Base-by-base conservation (phyloP, 306 rosid species). In the Acacia confusa region DNA sequence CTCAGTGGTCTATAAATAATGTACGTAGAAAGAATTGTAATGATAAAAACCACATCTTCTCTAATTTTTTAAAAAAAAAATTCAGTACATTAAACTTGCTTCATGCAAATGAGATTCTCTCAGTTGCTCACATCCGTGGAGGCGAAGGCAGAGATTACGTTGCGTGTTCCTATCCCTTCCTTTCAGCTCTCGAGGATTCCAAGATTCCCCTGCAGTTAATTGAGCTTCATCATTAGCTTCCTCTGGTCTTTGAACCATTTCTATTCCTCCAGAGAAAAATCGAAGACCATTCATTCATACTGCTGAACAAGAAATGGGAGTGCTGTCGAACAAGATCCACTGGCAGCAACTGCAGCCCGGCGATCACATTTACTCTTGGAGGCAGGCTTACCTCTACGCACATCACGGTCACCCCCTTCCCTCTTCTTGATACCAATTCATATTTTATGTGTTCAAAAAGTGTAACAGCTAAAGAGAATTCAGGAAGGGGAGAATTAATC, bases 281-380 rank as follows among this genome's bases (percentile, higher is more conserved):
- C 45, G 1, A 28, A 60, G 24, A 16, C 45, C 71, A 20, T 16
- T 44, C 25, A 34, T 55, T 44, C 25, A 34, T 55, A 76, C 30
- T 11, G 22, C 27, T 55, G 27, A 70, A 15, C 14, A 8, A 74
- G 9, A 72, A 45, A 94, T 94, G 95, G 95, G 94, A 61, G 25
- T 92, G 78, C 71, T 92, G 19, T 92, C 92, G 7, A 90, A 92
- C 74, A 89, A 86, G 89, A 84, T 89, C 76, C 75, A 84, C 8
- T 25, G 80, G 86, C 79, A 84, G 19, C 55, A 84, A 38, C 65
- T 94, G 82, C 87, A 84, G 58, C 84, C 92, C 3, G 97, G 93
- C 0, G 93, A 94, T 88, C 98, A 94, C 58, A 87, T 94, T 41
- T 91, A 94, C 82, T 89, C 98, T 1, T 94, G 98, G 97, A 90